phyloP scores from a whole-genome alignment of 192 early-diverging fungal genomes.

The Thamnidium elegans region DNA sequence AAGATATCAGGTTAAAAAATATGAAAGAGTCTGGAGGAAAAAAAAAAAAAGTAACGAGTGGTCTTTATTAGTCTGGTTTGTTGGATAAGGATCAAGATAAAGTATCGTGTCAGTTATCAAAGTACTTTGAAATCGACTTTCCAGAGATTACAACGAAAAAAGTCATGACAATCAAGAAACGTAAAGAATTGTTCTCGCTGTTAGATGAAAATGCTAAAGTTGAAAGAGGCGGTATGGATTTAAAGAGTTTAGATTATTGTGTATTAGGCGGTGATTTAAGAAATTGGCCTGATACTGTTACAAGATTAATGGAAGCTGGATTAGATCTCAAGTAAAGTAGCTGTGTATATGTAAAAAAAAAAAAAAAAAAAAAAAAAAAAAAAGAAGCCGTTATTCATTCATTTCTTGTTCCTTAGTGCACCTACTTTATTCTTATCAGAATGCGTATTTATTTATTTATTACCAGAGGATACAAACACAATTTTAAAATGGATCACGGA shows the following conservation, averaged over 20 bases:
- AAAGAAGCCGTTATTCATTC: not conserved
- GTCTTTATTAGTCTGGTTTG: not conserved
- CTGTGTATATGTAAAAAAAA: too few relatives aligned
- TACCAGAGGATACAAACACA: constrained; percentile 55
- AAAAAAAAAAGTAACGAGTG: not conserved
- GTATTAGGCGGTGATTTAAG: constrained; percentile 83
- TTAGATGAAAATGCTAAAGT: constrained; percentile 34
- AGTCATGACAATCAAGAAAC: constrained; percentile 56
- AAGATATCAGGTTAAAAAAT: not conserved
- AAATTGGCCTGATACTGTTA: constrained; percentile 58
- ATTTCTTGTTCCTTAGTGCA: constrained; percentile 27
- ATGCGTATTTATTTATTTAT: constrained; percentile 90
- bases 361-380: not conserved
- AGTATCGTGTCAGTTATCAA: constrained; percentile 7
- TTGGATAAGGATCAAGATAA: not conserved
- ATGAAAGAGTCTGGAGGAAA: not conserved
- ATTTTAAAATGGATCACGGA: constrained; percentile 73
- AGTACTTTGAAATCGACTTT: constrained; percentile 93
- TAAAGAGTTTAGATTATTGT: constrained; percentile 64
- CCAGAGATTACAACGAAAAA: constrained; percentile 84
- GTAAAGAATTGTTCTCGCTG: constrained; percentile 35
- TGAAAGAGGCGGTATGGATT: constrained; percentile 69
- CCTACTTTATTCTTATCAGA: constrained; percentile 93
- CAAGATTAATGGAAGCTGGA: constrained; percentile 52
- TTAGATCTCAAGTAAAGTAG: constrained; percentile 57